Percentiles rank a stretch among this genome's conserved stretches.
phyloP scores from a whole-genome alignment of 768 basidiomycete species.

The Clathrus columnatus region DNA sequence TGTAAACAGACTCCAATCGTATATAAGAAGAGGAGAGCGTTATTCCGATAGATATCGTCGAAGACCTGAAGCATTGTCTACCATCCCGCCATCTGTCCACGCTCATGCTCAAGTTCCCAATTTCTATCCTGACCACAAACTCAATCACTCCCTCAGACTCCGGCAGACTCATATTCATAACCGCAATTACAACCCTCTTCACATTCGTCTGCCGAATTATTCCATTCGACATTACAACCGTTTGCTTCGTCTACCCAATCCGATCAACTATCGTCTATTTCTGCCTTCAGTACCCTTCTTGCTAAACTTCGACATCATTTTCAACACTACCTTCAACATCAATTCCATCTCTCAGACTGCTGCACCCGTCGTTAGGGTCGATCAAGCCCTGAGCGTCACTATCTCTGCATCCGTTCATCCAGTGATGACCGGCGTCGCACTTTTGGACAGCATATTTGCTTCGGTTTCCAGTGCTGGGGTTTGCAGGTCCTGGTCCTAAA shows the following conservation, averaged over 20 bases:
- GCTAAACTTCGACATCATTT: conserved; percentile 23
- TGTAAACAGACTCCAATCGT: conserved; percentile 48
- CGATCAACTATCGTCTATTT: conserved; percentile 22
- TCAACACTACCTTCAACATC: conserved; percentile 15
- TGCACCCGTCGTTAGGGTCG: conserved; percentile 36
- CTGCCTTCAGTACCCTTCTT: conserved; percentile 42
- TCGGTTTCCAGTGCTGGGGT: conserved; percentile 31
- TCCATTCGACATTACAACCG: background rate
- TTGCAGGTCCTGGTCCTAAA: background rate
- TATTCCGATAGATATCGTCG: conserved; percentile 58
- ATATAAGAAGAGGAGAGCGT: conserved; percentile 52
- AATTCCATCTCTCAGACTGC: conserved; percentile 20
- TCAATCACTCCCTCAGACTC: conserved; percentile 17
- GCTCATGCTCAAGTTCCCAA: conserved; percentile 22
- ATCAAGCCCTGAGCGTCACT: conserved; percentile 18
- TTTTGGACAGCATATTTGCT: conserved; percentile 67
- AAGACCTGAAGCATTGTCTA: conserved; percentile 44
- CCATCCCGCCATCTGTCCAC: conserved; percentile 50
- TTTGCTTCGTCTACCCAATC: background rate
- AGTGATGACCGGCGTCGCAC: conserved; percentile 40
- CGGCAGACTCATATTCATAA: background rate
- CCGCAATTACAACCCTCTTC: background rate
- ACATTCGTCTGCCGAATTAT: background rate
- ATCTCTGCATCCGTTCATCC: conserved; percentile 22
- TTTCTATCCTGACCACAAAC: background rate